Conservation (phyloP, 768 basidiomycete genomes). For the Tulasnella sp. region DNA sequence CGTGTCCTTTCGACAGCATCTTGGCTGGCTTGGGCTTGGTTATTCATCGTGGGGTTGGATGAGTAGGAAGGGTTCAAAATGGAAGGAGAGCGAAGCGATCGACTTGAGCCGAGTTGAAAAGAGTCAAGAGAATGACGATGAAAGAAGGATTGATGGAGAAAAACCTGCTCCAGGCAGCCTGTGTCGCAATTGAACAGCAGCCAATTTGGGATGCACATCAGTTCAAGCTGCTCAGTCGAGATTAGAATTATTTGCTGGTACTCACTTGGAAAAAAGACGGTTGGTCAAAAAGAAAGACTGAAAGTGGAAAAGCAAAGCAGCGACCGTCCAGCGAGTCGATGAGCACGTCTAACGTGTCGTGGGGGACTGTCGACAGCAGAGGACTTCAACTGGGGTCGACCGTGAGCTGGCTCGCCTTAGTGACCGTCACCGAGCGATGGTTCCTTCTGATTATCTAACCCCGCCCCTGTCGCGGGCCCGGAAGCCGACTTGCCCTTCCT, state of each 20-base stretch:
- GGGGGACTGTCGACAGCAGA: neutral
- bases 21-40: neutral
- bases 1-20: neutral
- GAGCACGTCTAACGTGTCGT: slow-evolving; percentile 7
- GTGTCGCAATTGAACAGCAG: neutral
- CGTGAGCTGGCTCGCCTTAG: neutral
- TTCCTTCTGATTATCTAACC: neutral
- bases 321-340: slow-evolving; percentile 6
- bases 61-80: neutral
- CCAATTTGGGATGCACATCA: neutral
- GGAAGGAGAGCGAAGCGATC: too few species aligned
- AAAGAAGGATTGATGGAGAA: neutral
- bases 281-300: neutral
- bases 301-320: neutral
- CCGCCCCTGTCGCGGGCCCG: neutral
- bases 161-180: neutral
- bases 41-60: neutral
- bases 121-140: neutral
- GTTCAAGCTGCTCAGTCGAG: neutral
- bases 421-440: neutral
- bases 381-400: neutral
- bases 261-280: neutral
- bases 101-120: neutral
- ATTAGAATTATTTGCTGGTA: neutral
- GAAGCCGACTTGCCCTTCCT: neutral